These are phyloP conservation scores for Aspergillus nomiae DNA, from an alignment of 2,329 filamentous ascomycete species.

Conservation along the genomic window DNA sequence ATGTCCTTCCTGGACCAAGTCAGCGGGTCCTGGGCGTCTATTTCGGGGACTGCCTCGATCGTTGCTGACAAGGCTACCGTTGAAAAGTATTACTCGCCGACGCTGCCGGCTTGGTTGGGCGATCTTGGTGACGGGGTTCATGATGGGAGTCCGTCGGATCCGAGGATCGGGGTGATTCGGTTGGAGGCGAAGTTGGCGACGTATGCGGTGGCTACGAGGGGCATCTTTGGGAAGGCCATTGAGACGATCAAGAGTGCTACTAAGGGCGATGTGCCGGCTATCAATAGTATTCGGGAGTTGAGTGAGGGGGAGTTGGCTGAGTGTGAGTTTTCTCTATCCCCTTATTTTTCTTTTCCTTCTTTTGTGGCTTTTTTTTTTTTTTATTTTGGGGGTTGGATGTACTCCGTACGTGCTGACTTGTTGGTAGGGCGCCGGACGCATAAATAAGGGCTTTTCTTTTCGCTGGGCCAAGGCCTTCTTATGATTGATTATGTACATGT, in stretches of 20 bases:
- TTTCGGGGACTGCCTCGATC: conserved; percentile 72
- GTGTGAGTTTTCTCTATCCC: conserved; percentile 45
- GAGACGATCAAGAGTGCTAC: conserved; percentile 76
- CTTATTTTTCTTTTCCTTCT: not conserved
- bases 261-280: conserved; percentile 68
- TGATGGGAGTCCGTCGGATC: conserved; percentile 79
- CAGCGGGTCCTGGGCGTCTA: conserved; percentile 83
- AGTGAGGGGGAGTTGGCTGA: conserved; percentile 65
- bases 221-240: conserved; percentile 62
- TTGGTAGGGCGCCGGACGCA: conserved; percentile 34
- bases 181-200: conserved; percentile 72
- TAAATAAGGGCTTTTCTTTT: conserved; percentile 9
- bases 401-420: conserved; percentile 11
- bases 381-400: not conserved
- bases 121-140: conserved; percentile 82
- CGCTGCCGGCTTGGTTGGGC: conserved; percentile 81
- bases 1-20: conserved; percentile 72
- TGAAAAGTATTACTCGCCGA: conserved; percentile 72
- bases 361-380: not conserved
- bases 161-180: conserved; percentile 78
- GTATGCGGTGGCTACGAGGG: conserved; percentile 68
- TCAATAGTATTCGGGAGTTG: conserved; percentile 78
- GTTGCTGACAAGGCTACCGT: conserved; percentile 69
- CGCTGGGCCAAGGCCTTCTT: not conserved
- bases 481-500: not conserved